Evolutionary conservation across 768 basidiomycete species (phyloP).

Genomic region (Butyriboletus loyo): DNA sequence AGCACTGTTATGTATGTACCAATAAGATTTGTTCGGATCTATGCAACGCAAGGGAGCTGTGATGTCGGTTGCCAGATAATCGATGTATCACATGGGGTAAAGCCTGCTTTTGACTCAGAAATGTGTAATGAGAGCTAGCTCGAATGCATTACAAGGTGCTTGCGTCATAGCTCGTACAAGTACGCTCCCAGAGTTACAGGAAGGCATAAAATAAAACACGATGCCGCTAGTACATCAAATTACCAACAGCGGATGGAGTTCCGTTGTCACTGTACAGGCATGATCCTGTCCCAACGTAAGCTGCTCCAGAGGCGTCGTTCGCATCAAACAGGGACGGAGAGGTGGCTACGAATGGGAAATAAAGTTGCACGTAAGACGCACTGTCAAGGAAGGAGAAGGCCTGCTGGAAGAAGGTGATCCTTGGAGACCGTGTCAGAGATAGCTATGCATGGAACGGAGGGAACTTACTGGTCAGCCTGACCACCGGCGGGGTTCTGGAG

Average conservation of each 20-base stretch:
- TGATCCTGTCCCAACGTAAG: constrained; percentile 27
- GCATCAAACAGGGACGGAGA: constrained; percentile 24
- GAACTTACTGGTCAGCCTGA: constrained; percentile 29
- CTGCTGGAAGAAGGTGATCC: constrained; percentile 32
- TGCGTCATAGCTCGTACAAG: neutral
- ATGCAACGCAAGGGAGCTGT: neutral
- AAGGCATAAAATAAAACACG: neutral
- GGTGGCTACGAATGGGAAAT: constrained; percentile 38
- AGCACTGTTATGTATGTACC: neutral
- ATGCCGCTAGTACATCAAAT: constrained; percentile 17
- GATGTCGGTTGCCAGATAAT: neutral
- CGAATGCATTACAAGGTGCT: neutral
- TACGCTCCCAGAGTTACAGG: neutral
- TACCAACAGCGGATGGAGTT: constrained; percentile 22
- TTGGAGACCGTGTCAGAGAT: constrained; percentile 9
- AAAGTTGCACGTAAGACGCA: constrained; percentile 31
- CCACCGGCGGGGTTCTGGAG: constrained; percentile 31
- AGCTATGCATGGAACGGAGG: neutral
- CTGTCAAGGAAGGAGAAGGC: constrained; percentile 36
- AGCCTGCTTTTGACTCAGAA: too few relatives aligned
- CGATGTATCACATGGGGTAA: too few relatives aligned
- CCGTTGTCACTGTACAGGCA: constrained; percentile 34
- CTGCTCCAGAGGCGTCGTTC: constrained; percentile 16
- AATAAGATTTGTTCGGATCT: neutral
- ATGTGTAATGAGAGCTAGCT: neutral